Evolutionary conservation across 2,329 filamentous ascomycete species (phyloP), one percentile per base, ranked within the genome.

Genomic region (Xylaria sp.): DNA sequence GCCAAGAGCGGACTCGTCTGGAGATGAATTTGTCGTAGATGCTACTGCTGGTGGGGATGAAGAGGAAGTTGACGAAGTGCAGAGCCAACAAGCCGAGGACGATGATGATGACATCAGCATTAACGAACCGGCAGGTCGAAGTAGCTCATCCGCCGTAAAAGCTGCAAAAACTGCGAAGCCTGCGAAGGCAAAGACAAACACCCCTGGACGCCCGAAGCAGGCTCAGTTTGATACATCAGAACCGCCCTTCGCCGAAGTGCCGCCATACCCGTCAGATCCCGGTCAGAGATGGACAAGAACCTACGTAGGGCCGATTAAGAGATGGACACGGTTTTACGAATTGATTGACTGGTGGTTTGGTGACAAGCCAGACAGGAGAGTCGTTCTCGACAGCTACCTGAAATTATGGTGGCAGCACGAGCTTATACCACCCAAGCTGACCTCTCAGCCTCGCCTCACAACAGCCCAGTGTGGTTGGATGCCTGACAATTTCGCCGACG

Each of bases 241-340:
- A 53, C 41, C 58, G 44, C 31, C 60, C 40, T 60, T 67, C 4
- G 44, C 63, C 51, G 62, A 72, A 54, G 73, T 74, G 29, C 69
- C 69, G 33, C 65, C 67, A 4, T 75, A 75, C 37, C 73, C 73
- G 8, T 69, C 69, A 38, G 73, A 75, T 54, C 68, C 71, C 10
- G 63, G 70, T 5, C 68, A 73, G 46, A 72, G 72, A 65, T 75
- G 72, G 72, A 75, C 73, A 15, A 70, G 73, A 40, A 70, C 70
- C 3, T 75, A 75, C 47, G 55, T 69, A 51, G 73, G 73, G 8
- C 73, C 73, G n/a, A 66, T 75, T 15, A 72, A 70, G 58, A 65
- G 73, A 62, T 74, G 72, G 72, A 72, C 71, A 2, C 70, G 72
- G 8, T 67, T 74, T 15, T 57, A 61, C 13, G 62, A 71, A 46